phyloP scores from a whole-genome alignment of 495 filamentous ascomycete species.

The Xylaria venustula region DNA sequence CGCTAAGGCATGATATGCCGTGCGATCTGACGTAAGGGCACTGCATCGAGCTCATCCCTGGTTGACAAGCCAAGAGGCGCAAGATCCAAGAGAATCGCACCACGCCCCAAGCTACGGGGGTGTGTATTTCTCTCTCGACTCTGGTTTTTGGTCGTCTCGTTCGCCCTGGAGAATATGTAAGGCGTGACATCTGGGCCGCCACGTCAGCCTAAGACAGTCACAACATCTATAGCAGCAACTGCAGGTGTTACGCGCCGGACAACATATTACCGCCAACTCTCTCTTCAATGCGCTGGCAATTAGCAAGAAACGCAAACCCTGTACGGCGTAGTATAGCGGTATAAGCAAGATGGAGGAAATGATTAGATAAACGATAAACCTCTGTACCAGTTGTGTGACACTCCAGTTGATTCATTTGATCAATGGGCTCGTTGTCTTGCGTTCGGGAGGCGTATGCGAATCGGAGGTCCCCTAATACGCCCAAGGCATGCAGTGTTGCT shows the following conservation, averaged over 20 bases:
- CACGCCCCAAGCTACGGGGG: not conserved
- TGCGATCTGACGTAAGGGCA: constrained; percentile 3
- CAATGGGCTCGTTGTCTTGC: not conserved
- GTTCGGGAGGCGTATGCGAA: not conserved
- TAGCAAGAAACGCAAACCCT: not conserved
- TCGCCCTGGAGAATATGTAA: not conserved
- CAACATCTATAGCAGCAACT: not conserved
- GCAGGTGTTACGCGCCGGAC: not conserved
- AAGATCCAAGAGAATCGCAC: not conserved
- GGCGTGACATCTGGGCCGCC: not conserved
- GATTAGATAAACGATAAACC: not conserved
- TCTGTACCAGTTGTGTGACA: not conserved
- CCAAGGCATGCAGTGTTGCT: constrained; percentile 2
- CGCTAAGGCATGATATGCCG: constrained; percentile 4
- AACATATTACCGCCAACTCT: not conserved
- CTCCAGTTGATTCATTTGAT: not conserved
- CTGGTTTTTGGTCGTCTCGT: constrained; percentile 2
- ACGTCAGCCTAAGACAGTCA: constrained; percentile 4
- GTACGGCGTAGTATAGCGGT: not conserved
- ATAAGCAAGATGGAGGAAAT: not conserved
- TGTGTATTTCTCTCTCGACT: no score
- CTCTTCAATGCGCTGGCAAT: not conserved
- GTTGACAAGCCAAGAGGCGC: not conserved
- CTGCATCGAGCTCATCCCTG: not conserved
- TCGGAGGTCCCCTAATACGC: not conserved